phyloP scores from a whole-genome alignment of 164 flowering plant species.

The Pachysandra terminalis region DNA sequence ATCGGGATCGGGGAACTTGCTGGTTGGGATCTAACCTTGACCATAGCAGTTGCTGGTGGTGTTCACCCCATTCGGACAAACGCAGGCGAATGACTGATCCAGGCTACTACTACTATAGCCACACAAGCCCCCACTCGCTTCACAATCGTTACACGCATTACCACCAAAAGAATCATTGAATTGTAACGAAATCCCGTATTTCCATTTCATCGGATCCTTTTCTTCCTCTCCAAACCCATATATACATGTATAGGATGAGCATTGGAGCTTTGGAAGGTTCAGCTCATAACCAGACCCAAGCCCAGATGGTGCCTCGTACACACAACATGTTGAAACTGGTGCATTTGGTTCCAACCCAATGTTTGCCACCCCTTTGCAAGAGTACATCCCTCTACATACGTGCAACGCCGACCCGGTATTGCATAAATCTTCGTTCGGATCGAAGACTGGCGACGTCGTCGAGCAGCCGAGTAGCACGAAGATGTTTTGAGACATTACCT shows the following conservation, averaged over 20 bases:
- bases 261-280: slow-evolving; percentile 64
- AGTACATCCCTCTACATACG: slow-evolving; percentile 51
- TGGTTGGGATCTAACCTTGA: slow-evolving; percentile 29
- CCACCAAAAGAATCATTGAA: slow-evolving; percentile 34
- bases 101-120: slow-evolving; percentile 39
- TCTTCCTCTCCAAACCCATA: slow-evolving; percentile 48
- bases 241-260: slow-evolving; percentile 59
- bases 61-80: slow-evolving; percentile 48
- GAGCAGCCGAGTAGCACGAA: slow-evolving; percentile 68
- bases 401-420: slow-evolving; percentile 46
- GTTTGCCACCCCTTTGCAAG: slow-evolving; percentile 54
- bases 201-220: slow-evolving; percentile 58
- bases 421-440: slow-evolving; percentile 37
- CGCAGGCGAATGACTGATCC: slow-evolving; percentile 42
- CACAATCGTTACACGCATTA: slow-evolving; percentile 45
- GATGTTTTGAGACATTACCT: slow-evolving; percentile 20
- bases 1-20: too few species aligned
- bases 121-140: slow-evolving; percentile 51
- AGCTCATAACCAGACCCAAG: slow-evolving; percentile 34
- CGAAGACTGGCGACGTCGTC: slow-evolving; percentile 53
- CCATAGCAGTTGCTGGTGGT: slow-evolving; percentile 54
- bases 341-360: slow-evolving; percentile 52
- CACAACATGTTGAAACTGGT: slow-evolving; percentile 58
- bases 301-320: slow-evolving; percentile 35
- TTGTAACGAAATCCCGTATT: slow-evolving; percentile 46